Evolutionary conservation across 768 basidiomycete genomes (phyloP).

Genomic region (Clitopilus hobsonii): DNA sequence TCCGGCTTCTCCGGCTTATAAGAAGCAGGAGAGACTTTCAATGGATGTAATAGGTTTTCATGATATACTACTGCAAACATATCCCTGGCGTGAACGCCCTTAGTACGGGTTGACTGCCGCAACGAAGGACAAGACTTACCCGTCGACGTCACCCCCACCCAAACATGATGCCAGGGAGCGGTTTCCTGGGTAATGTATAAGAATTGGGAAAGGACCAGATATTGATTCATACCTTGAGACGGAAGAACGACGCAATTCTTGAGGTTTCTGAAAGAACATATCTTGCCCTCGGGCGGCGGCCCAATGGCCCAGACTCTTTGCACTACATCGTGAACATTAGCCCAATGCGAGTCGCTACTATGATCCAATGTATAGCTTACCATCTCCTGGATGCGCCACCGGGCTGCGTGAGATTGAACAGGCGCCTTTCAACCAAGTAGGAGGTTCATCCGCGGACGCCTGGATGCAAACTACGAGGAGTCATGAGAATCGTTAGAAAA

Average conservation of each 20-base stretch:
- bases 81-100: conserved; percentile 39
- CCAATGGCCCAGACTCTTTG: conserved; percentile 72
- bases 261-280: conserved; percentile 55
- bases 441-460: conserved; percentile 39
- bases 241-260: conserved; percentile 74
- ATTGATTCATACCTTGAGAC: conserved; percentile 40
- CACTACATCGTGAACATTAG: conserved; percentile 32
- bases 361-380: no score
- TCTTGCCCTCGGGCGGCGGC: conserved; percentile 49
- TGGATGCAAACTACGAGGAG: conserved; percentile 51
- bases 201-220: not conserved
- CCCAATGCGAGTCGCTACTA: not conserved
- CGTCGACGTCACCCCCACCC: conserved; percentile 78
- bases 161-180: conserved; percentile 67
- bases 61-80: conserved; percentile 58
- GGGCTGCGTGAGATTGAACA: conserved; percentile 69
- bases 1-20: conserved; percentile 38
- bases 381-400: conserved; percentile 72
- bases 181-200: conserved; percentile 29
- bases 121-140: conserved; percentile 33
- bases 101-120: not conserved
- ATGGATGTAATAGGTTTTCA: conserved; percentile 48
- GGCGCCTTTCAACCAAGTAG: conserved; percentile 54
- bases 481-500: not conserved
- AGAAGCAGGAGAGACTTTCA: conserved; percentile 42